Evolutionary conservation across 73 alveolate species (phyloP), one percentile per base, ranked within the genome.

Genomic region (Loxodes magnus): DNA sequence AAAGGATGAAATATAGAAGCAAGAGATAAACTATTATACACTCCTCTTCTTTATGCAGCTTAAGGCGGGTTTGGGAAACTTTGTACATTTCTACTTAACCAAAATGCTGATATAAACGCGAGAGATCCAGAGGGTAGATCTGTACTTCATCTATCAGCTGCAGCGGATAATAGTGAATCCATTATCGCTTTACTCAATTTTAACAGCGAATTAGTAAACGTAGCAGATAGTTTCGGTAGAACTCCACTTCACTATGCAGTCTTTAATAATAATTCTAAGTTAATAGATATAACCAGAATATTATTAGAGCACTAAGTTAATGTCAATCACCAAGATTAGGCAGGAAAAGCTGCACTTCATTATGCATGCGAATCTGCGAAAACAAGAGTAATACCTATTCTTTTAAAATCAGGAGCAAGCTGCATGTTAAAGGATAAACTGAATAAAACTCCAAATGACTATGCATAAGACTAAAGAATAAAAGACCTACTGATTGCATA

Each of bases 31-130:
- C 70, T 87, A 26, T 62, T 87, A 6, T 64, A 90, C 44, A 92
- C 96, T 17, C 97, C 97, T 24, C 53, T 92, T 4, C 97, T 81
- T 62, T 66, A 79, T 28, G 97, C 99, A 4, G 68, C 93, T 54
- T 70, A 77, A 44, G 71, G 72, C 35, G 99, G 97, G 20, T 87
- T 87, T 77, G 88, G 68, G 27, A 68, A 74, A 15, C 66, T 84
- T n/a, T 91, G 80, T 21, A 82, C 84, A 53, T 73, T 67, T 41
- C 62, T 90, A 33, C 43, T 86, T 20, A 77, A 77, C 31, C 74
- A 81, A n/a, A 86, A 86, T 29, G 93, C 94, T 14, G 92, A 90
- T 57, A 68, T 77, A 20, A 62, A 50, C 41, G 88, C 82, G 16
- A 81, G 74, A 43, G 98, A 90, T 78, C 67, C 77, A 16, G 61